phyloP scores from a whole-genome alignment of 164 flowering plant genomes.

The Dillenia suffruticosa region DNA sequence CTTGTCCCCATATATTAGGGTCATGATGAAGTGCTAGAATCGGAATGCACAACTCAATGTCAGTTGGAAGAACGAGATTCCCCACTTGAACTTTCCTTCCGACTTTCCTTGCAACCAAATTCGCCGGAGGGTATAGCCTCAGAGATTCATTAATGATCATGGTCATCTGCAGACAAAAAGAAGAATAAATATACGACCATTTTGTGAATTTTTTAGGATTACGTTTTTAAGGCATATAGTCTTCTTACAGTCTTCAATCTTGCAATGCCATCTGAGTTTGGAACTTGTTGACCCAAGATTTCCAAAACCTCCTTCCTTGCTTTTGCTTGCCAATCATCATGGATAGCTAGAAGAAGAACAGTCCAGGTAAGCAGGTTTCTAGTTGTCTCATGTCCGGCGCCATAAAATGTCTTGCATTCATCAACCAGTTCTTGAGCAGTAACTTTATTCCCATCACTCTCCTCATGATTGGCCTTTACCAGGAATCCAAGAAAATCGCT shows the following conservation, averaged over 20 bases:
- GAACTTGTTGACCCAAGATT: neutral
- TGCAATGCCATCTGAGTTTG: neutral
- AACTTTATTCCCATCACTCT: neutral
- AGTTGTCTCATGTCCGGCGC: neutral
- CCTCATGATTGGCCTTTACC: neutral
- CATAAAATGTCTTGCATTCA: constrained; percentile 1
- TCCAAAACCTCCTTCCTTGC: neutral
- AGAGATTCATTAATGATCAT: constrained; percentile 13
- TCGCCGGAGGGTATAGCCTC: constrained; percentile 9
- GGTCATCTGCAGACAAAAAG: constrained; percentile 2
- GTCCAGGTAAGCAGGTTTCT: neutral
- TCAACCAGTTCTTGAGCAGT: neutral
- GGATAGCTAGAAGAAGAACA: neutral
- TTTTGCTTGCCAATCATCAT: neutral
- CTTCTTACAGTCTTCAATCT: neutral
- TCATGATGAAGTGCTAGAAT: neutral
- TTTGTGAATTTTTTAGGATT: too few relatives aligned
- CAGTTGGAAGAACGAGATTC: neutral
- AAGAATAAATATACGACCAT: neutral
- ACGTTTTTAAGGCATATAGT: too few relatives aligned
- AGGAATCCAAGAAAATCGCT: neutral
- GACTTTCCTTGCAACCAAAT: neutral
- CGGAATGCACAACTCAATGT: neutral
- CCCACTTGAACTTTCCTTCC: neutral
- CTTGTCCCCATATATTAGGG: neutral